phyloP scores from a whole-genome alignment of 1,139 yeast species.

The Citeromyces hawaiiensis region DNA sequence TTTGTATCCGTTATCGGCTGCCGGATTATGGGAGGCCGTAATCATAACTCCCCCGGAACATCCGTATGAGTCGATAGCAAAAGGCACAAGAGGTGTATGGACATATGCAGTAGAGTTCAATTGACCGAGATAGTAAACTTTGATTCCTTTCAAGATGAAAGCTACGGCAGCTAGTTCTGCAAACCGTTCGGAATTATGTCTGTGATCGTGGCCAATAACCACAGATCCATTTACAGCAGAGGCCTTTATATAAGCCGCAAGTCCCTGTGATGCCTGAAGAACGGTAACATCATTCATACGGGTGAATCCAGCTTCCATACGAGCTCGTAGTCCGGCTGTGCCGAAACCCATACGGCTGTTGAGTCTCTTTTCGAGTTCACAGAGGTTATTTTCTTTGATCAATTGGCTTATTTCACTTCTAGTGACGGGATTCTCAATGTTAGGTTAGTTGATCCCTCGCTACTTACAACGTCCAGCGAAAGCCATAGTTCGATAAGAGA shows the following conservation, averaged over 20 bases:
- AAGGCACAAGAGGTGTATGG: conserved; percentile 92
- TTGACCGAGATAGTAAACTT: conserved; percentile 45
- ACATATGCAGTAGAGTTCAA: conserved; percentile 32
- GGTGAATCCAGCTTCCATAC: conserved; percentile 83
- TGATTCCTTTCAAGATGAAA: conserved; percentile 54
- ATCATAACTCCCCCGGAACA: conserved; percentile 89
- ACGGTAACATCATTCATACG: conserved; percentile 87
- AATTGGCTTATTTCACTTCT: conserved; percentile 39
- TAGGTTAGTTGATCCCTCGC: not conserved
- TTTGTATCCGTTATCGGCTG: conserved; percentile 86
- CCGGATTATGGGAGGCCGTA: conserved; percentile 95
- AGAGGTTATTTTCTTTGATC: conserved; percentile 23
- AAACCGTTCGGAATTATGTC: conserved; percentile 66
- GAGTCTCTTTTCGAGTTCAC: conserved; percentile 36
- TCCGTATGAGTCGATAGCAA: conserved; percentile 47
- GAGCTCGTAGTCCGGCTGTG: conserved; percentile 81
- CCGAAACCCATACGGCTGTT: conserved; percentile 68
- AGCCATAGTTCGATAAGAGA: not conserved
- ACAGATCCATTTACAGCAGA: conserved; percentile 23
- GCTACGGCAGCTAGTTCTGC: conserved; percentile 72
- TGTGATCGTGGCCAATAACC: conserved; percentile 87
- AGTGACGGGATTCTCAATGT: conserved; percentile 17
- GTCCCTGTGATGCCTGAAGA: conserved; percentile 85
- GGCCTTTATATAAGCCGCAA: conserved; percentile 45
- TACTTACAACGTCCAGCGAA: not conserved